Base-by-base conservation (phyloP, 2,329 filamentous ascomycete species). In the Gliomastix tumulicola region DNA sequence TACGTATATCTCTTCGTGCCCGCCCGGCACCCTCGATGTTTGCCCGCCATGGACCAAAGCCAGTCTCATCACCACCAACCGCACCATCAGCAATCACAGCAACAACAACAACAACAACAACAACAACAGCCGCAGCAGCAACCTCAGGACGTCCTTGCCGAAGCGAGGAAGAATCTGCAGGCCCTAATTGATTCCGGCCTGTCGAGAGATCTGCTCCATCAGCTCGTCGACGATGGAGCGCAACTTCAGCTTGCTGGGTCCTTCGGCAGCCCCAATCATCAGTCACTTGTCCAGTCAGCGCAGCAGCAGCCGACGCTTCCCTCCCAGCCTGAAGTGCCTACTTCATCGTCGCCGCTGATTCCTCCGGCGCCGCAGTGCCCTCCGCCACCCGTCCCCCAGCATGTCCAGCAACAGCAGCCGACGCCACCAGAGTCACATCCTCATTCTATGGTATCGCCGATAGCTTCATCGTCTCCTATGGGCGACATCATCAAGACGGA, bases 111-210 rank as follows among this genome's bases (percentile, higher is more conserved):
- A 18, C 47, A 48, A 17, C 49, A 47, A 31, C 44, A 46, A 6
- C 44, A 48, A 34, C 49, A 47, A 31, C 44, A 46, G 7, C 44
- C 48, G 34, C 47, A 50, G 30, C 51, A 55, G 36, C 28, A 60
- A 17, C 55, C 64, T 13, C 62, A 65, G 42, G 59, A 68, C 52
- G 59, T 67, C 36, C 56, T 68, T 38, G 61, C 57, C 16, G 64
- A 68, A 49, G 64, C 64, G 31, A 54, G 64, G 32, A 63, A 65
- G 47, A 67, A 66, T 39, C 56, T 68, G 7, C 63, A 68, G 51
- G 59, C 59, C 32, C 49, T 68, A 44, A 68, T 68, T 44, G 64
- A 66, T 41, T 64, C 63, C 13, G 64, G 64, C 31, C 47, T 68
- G 9, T 66, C 64, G 35, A 62, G 59, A 46, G 64, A 67, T 39